Conservation (phyloP, 164 flowering plant genomes). For the Stephania japonica region DNA sequence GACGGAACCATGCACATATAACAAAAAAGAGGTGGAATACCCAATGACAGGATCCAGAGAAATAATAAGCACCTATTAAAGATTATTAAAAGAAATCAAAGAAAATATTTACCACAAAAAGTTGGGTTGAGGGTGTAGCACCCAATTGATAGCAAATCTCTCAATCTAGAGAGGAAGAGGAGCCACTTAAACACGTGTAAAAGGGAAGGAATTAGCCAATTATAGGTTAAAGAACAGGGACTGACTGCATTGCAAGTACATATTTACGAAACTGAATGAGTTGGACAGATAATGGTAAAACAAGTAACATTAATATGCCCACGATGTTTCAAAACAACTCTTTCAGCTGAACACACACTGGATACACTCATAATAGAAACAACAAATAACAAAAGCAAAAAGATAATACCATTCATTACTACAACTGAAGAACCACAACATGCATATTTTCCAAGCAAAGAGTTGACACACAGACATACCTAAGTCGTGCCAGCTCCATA, state of each 20-base stretch:
- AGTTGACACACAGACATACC: slow-evolving; percentile 54
- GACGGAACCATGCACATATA: background rate
- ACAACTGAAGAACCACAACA: background rate
- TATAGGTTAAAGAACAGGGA: background rate
- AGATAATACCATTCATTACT: background rate
- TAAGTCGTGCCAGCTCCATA: slow-evolving; percentile 80
- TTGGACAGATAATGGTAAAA: background rate
- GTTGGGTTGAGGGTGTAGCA: background rate
- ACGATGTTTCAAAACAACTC: background rate
- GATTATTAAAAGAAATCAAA: background rate
- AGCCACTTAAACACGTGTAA: background rate
- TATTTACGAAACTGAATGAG: background rate
- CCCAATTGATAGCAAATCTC: background rate
- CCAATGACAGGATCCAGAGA: background rate
- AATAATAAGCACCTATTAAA: background rate
- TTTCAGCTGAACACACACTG: background rate
- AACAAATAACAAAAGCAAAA: background rate
- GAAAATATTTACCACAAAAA: background rate
- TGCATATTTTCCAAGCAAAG: slow-evolving; percentile 55
- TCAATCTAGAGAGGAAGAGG: background rate
- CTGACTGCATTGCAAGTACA: background rate
- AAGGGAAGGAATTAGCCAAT: background rate
- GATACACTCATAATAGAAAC: background rate
- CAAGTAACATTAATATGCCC: background rate
- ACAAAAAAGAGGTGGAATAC: background rate